phyloP scores from a whole-genome alignment of 148 eudicot genomes.

The Chenopodium formosanum region DNA sequence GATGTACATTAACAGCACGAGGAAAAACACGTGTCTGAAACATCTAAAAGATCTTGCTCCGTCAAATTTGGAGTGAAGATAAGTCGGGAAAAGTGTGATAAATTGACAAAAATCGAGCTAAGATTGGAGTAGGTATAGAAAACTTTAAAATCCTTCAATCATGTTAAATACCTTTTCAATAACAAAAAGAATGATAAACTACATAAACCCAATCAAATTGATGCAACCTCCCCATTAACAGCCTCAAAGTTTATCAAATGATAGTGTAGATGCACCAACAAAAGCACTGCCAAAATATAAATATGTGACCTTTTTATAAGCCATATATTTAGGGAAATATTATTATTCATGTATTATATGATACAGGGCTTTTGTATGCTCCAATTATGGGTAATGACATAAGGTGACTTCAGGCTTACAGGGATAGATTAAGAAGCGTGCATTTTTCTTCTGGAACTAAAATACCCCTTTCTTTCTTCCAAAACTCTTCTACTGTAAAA shows the following conservation, averaged over 20 bases:
- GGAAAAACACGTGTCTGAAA: too few species aligned
- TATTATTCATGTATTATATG: constrained; percentile 6
- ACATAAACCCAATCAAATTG: not conserved
- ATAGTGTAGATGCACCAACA: constrained; percentile 17
- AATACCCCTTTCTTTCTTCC: not conserved
- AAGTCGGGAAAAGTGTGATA: not conserved
- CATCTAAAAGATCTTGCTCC: too few species aligned
- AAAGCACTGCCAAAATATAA: not conserved
- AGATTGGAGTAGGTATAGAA: constrained; percentile 7
- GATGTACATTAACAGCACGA: too few species aligned
- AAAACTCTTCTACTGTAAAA: too few species aligned
- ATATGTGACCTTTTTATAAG: not conserved
- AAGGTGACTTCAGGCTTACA: constrained; percentile 24
- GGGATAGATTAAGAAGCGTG: not conserved
- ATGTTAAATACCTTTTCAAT: not conserved
- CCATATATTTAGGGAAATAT: constrained; percentile 9
- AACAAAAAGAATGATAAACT: not conserved
- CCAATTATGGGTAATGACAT: constrained; percentile 30
- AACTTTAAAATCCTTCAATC: not conserved
- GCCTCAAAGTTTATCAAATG: constrained; percentile 15
- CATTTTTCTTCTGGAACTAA: constrained; percentile 7
- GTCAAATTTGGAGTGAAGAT: not conserved
- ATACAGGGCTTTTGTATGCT: constrained; percentile 12
- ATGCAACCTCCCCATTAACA: not conserved
- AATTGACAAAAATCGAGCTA: not conserved